phyloP scores from a whole-genome alignment of 768 basidiomycete genomes.

The Boletales sp. region DNA sequence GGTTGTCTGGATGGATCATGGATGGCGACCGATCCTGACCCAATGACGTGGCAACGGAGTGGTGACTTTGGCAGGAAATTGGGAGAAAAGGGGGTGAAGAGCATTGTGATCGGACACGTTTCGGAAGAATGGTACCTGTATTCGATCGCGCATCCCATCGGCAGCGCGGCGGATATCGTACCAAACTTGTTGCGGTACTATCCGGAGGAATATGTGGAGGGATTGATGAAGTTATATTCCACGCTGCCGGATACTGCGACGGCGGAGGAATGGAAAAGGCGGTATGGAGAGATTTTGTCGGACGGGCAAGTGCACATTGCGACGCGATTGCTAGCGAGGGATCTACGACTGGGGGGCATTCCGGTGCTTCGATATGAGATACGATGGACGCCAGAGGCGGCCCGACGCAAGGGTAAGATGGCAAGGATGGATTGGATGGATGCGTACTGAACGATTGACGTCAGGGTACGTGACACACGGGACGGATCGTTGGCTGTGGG shows the following conservation, averaged over 20 bases:
- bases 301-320: slow-evolving; percentile 68
- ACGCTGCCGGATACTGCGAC: slow-evolving; percentile 39
- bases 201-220: slow-evolving; percentile 43
- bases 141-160: slow-evolving; percentile 62
- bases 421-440: neutral
- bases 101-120: slow-evolving; percentile 60
- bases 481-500: slow-evolving; percentile 63
- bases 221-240: slow-evolving; percentile 44
- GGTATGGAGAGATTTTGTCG: slow-evolving; percentile 60
- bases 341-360: slow-evolving; percentile 50
- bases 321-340: slow-evolving; percentile 57
- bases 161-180: slow-evolving; percentile 45
- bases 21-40: slow-evolving; percentile 48
- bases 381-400: slow-evolving; percentile 61
- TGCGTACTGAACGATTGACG: neutral
- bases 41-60: slow-evolving; percentile 67
- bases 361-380: slow-evolving; percentile 69
- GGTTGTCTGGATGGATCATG: slow-evolving; percentile 59
- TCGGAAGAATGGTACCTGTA: slow-evolving; percentile 78
- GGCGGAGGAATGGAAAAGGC: slow-evolving; percentile 40
- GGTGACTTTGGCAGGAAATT: slow-evolving; percentile 56
- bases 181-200: slow-evolving; percentile 63
- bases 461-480: slow-evolving; percentile 71
- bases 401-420: slow-evolving; percentile 47
- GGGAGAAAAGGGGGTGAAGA: slow-evolving; percentile 54